Evolutionary conservation across 1,139 yeast genomes (phyloP).

Genomic region (Meyerozyma smithsonii): DNA sequence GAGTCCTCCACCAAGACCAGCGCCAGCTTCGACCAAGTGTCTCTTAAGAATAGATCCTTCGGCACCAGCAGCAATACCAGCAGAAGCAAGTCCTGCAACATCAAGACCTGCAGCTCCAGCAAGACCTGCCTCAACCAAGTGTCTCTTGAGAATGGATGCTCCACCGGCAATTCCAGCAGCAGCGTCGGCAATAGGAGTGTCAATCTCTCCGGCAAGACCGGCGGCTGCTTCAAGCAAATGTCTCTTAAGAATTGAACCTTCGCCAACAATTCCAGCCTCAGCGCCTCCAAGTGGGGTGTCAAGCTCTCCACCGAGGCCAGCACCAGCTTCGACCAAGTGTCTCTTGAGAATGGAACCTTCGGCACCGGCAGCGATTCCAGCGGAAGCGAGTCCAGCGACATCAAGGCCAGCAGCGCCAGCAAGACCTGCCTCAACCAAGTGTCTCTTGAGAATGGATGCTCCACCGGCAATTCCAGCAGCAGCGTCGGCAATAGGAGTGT

Average conservation of each 20-base stretch:
- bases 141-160: slow-evolving; percentile 4
- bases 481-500: not conserved
- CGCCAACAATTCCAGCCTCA: slow-evolving; percentile 8
- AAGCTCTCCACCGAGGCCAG: slow-evolving; percentile 5
- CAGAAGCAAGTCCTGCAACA: slow-evolving; percentile 7
- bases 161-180: not conserved
- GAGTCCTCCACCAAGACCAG: slow-evolving; percentile 12
- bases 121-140: slow-evolving; percentile 7
- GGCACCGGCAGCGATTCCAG: slow-evolving; percentile 6
- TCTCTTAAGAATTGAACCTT: slow-evolving; percentile 12
- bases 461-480: not conserved
- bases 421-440: slow-evolving; percentile 5
- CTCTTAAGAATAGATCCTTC: slow-evolving; percentile 13
- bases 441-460: not conserved
- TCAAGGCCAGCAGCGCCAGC: slow-evolving; percentile 9
- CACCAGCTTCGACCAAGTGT: slow-evolving; percentile 5
- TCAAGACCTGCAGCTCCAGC: slow-evolving; percentile 9
- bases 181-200: not conserved
- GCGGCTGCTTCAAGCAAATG: slow-evolving; percentile 12
- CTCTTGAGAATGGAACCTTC: slow-evolving; percentile 4
- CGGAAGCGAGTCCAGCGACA: slow-evolving; percentile 6
- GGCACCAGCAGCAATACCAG: slow-evolving; percentile 8
- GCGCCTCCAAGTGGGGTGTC: slow-evolving; percentile 2
- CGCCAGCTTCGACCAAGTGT: slow-evolving; percentile 12
- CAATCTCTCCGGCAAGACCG: slow-evolving; percentile 8